phyloP scores from a whole-genome alignment of 1,139 yeast species.

The Pichiaceae sp. region DNA sequence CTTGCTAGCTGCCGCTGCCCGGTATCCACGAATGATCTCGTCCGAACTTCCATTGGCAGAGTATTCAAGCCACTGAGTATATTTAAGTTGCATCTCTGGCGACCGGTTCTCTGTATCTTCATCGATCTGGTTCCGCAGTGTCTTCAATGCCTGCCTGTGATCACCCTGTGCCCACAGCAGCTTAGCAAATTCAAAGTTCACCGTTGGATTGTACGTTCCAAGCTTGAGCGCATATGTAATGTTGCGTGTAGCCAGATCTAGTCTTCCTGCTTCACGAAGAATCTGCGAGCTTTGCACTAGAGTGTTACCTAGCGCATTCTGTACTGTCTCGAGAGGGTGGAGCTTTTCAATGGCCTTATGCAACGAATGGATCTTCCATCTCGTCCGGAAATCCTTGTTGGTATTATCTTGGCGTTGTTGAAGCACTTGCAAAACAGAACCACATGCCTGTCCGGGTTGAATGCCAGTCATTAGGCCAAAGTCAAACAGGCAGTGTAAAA shows the following conservation, averaged over 20 bases:
- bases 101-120: conserved; percentile 17
- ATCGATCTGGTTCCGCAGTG: conserved; percentile 38
- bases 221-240: conserved; percentile 60
- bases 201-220: conserved; percentile 24
- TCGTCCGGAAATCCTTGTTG: conserved; percentile 56
- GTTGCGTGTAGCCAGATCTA: conserved; percentile 67
- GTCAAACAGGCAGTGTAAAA: conserved; percentile 69
- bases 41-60: conserved; percentile 80
- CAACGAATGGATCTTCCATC: conserved; percentile 52
- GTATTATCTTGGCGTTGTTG: conserved; percentile 35
- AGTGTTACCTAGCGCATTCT: conserved; percentile 36
- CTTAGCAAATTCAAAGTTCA: conserved; percentile 75
- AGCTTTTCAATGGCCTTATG: conserved; percentile 49
- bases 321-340: conserved; percentile 28
- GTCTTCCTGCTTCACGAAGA: conserved; percentile 60
- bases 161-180: conserved; percentile 89
- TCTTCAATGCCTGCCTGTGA: conserved; percentile 74
- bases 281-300: conserved; percentile 56
- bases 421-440: conserved; percentile 10
- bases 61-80: conserved; percentile 82
- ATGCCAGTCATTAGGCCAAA: conserved; percentile 28
- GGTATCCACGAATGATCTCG: conserved; percentile 65
- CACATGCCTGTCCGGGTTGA: conserved; percentile 6
- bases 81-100: conserved; percentile 58
- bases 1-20: conserved; percentile 30